Conservation (phyloP, 2,329 filamentous ascomycete genomes). For the Colletotrichum orchidophilum region DNA sequence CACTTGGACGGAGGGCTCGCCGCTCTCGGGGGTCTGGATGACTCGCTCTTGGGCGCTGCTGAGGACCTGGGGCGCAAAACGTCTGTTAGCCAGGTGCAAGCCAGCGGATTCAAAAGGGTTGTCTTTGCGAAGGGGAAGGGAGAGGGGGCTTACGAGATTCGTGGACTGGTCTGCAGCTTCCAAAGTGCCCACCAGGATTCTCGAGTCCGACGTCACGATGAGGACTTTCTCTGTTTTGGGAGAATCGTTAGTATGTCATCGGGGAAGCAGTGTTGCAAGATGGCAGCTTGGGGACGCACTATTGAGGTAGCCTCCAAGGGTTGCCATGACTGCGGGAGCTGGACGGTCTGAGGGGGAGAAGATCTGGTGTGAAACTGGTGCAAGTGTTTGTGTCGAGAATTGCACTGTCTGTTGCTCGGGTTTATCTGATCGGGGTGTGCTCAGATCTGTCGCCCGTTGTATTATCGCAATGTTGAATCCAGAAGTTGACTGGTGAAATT, state of each 20-base stretch:
- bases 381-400: background rate
- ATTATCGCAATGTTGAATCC: slow-evolving; percentile 16
- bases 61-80: slow-evolving; percentile 68
- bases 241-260: slow-evolving; percentile 39
- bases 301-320: slow-evolving; percentile 55
- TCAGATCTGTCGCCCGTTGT: background rate
- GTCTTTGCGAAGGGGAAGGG: background rate
- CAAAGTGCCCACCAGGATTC: slow-evolving; percentile 84
- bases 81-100: slow-evolving; percentile 1
- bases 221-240: slow-evolving; percentile 80
- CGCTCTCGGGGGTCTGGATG: slow-evolving; percentile 85
- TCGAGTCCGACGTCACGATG: slow-evolving; percentile 91
- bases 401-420: background rate
- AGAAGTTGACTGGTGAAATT: slow-evolving; percentile 24
- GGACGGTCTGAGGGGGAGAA: background rate
- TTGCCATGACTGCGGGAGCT: slow-evolving; percentile 47
- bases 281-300: slow-evolving; percentile 43
- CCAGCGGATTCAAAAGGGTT: background rate
- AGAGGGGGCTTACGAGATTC: slow-evolving; percentile 71
- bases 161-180: slow-evolving; percentile 90
- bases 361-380: background rate
- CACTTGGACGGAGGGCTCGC: slow-evolving; percentile 81
- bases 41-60: slow-evolving; percentile 87
- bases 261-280: background rate
- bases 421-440: background rate